Conservation (phyloP, 179 eudicot species). For the Gypsophila paniculata region DNA sequence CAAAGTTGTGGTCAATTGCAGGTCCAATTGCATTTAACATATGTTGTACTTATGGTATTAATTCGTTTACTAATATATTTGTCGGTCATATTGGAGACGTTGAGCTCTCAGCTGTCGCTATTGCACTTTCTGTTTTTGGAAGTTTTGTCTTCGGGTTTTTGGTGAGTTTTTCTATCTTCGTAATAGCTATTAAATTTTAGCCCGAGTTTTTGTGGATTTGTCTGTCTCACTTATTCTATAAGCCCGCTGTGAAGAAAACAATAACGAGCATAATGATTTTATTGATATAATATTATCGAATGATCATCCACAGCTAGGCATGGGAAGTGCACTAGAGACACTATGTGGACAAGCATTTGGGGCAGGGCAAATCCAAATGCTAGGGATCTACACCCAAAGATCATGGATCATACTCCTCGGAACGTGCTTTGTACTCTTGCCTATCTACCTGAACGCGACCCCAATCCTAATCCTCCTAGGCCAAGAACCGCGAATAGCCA, state of each 20-base stretch:
- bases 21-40: constrained; percentile 85
- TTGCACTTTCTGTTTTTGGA: constrained; percentile 74
- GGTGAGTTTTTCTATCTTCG: constrained; percentile 38
- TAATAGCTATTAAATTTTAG: neutral
- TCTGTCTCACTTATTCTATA: no score
- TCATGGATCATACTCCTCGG: constrained; percentile 39
- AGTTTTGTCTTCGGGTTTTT: constrained; percentile 78
- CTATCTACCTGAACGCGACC: constrained; percentile 33
- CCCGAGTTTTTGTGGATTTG: no score
- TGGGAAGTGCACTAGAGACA: constrained; percentile 78
- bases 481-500: constrained; percentile 36
- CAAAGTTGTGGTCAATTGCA: constrained; percentile 75
- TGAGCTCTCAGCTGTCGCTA: constrained; percentile 83
- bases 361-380: constrained; percentile 44
- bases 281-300: no score
- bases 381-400: constrained; percentile 49
- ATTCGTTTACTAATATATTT: constrained; percentile 74
- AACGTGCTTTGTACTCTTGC: constrained; percentile 29
- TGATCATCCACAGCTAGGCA: constrained; percentile 35
- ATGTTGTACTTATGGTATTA: constrained; percentile 75
- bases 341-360: constrained; percentile 57
- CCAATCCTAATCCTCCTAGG: constrained; percentile 36
- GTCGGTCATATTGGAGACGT: constrained; percentile 88
- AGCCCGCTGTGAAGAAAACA: no score
- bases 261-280: no score